Conservation (phyloP, 2,329 filamentous ascomycete species). For the Hymenoscyphus infarciens region DNA sequence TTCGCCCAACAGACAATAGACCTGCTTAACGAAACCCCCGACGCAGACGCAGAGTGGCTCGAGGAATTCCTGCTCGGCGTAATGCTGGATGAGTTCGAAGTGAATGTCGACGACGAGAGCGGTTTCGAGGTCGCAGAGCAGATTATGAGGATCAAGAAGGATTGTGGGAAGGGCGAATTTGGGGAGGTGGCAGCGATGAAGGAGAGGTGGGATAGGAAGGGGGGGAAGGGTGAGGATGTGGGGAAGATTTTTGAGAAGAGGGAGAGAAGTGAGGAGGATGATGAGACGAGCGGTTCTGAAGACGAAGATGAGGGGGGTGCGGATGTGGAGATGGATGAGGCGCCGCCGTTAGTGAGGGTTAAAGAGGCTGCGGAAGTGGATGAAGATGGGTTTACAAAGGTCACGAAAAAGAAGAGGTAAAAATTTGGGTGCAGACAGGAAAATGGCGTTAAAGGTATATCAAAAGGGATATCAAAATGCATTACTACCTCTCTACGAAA, state of each 20-base stretch:
- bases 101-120: conserved; percentile 86
- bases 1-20: conserved; percentile 85
- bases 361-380: conserved; percentile 68
- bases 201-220: conserved; percentile 57
- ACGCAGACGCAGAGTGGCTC: conserved; percentile 72
- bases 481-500: conserved; percentile 4
- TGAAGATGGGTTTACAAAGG: conserved; percentile 77
- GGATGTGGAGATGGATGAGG: conserved; percentile 67
- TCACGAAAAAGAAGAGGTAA: conserved; percentile 60
- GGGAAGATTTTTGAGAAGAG: conserved; percentile 37
- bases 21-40: conserved; percentile 58
- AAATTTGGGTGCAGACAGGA: background rate
- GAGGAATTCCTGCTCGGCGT: conserved; percentile 84
- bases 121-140: conserved; percentile 68
- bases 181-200: conserved; percentile 62
- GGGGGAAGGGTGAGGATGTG: conserved; percentile 47
- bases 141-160: conserved; percentile 64
- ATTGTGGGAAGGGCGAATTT: conserved; percentile 64
- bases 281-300: conserved; percentile 49
- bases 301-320: conserved; percentile 51
- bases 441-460: conserved; percentile 18
- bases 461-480: conserved; percentile 24
- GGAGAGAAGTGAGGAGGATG: conserved; percentile 54
- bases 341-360: conserved; percentile 56
- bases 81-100: conserved; percentile 94